Evolutionary conservation across 78 protist genomes (phyloP).

Genomic region (Pelomyxa schiedti): DNA sequence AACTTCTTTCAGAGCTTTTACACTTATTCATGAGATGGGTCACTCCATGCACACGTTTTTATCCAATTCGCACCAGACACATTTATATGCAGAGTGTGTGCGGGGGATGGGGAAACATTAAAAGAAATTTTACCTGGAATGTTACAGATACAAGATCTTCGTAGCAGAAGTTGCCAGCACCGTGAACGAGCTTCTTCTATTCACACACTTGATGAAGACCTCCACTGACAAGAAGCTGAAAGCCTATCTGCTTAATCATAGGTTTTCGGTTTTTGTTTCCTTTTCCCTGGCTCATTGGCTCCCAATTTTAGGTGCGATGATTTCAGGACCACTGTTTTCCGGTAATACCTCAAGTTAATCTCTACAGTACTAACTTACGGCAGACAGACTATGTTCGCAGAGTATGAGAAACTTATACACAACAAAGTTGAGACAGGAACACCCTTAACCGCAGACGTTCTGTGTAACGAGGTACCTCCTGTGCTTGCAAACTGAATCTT

Average conservation of each 20-base stretch:
- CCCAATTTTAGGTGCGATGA: too few species aligned
- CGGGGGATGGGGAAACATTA: too few species aligned
- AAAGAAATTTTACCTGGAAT: too few species aligned
- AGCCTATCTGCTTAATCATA: not conserved
- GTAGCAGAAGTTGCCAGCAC: not conserved
- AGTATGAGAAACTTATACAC: conserved; percentile 4
- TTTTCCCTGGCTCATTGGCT: too few species aligned
- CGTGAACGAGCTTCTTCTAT: not conserved
- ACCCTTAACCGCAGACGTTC: not conserved
- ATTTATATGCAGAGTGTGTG: not conserved
- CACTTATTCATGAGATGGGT: conserved; percentile 17
- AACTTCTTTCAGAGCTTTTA: conserved; percentile 7
- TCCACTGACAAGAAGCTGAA: not conserved
- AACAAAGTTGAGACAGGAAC: not conserved
- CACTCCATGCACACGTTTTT: conserved; percentile 9
- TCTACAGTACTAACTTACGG: too few species aligned
- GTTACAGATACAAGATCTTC: not conserved
- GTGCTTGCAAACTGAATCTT: too few species aligned
- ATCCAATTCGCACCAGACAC: not conserved
- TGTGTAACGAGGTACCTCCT: too few species aligned
- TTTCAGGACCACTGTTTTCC: not conserved
- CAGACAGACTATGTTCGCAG: conserved; percentile 18
- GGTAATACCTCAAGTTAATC: too few species aligned
- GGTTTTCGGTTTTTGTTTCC: too few species aligned
- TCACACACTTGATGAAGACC: not conserved